Conservation (phyloP, 495 filamentous ascomycete genomes). For the Trichoderma reesei region DNA sequence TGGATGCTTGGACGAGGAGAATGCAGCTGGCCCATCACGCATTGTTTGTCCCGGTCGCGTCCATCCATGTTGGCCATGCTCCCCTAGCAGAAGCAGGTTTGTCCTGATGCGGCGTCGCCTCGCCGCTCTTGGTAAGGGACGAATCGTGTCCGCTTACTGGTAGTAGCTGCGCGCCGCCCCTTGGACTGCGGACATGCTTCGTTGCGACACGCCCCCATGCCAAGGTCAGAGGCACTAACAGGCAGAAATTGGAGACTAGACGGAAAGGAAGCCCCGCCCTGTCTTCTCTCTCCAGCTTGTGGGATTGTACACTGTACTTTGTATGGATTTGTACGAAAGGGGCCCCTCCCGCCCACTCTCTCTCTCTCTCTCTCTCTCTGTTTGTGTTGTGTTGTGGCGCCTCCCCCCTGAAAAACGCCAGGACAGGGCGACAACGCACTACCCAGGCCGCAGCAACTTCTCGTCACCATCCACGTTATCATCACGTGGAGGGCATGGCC, state of each 20-base stretch:
- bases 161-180: not conserved
- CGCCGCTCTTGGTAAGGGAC: not conserved
- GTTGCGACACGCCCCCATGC: not conserved
- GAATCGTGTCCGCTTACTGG: not conserved
- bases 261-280: slow-evolving; percentile 1
- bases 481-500: too few species aligned
- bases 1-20: not conserved
- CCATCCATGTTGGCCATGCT: not conserved
- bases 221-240: not conserved
- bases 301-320: not conserved
- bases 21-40: not conserved
- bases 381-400: not conserved
- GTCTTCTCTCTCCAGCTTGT: not conserved
- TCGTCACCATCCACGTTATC: too few species aligned
- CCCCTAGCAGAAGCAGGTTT: not conserved
- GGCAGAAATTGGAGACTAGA: not conserved
- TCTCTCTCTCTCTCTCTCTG: too few species aligned
- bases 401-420: not conserved
- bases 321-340: not conserved
- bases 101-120: not conserved
- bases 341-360: not conserved
- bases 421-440: not conserved
- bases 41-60: not conserved
- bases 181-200: too few species aligned
- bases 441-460: not conserved